Conservation (phyloP, 371 early-diverging fungal species). For the Saksenaea oblongispora region DNA sequence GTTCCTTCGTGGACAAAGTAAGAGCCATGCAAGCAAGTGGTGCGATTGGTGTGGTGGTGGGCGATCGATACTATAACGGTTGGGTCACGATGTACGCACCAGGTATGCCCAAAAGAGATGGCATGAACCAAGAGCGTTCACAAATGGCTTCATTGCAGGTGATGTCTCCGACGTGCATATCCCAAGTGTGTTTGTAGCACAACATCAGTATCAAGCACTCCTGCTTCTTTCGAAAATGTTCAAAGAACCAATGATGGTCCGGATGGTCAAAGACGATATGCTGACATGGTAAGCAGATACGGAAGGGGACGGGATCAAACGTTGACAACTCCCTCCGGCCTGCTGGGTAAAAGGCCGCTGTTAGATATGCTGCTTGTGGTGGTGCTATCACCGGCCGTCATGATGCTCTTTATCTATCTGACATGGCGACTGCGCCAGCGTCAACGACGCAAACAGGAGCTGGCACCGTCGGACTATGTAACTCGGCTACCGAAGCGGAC, state of each 20-base stretch:
- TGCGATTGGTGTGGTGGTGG: constrained; percentile 88
- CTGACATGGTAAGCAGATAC: constrained; percentile 41
- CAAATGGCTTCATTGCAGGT: constrained; percentile 34
- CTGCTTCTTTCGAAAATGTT: constrained; percentile 39
- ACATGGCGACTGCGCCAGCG: constrained; percentile 74
- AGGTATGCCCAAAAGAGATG: constrained; percentile 40
- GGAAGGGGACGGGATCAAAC: neutral
- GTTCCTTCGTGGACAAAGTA: constrained; percentile 88
- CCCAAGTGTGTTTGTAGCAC: constrained; percentile 80
- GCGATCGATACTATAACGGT: constrained; percentile 72
- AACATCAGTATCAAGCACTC: constrained; percentile 65
- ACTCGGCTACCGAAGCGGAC: constrained; percentile 68
- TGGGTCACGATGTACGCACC: constrained; percentile 93
- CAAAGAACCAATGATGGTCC: constrained; percentile 38
- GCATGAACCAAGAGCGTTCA: neutral
- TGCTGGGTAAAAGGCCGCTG: constrained; percentile 52
- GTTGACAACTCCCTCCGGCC: neutral
- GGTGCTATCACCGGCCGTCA: constrained; percentile 72
- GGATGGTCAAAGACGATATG: constrained; percentile 42
- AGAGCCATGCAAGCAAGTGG: constrained; percentile 87
- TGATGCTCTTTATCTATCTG: constrained; percentile 75
- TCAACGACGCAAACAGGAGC: constrained; percentile 70
- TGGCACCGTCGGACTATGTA: constrained; percentile 76
- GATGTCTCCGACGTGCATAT: constrained; percentile 77
- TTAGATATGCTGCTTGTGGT: constrained; percentile 74